These are phyloP conservation scores for Trematosphaeria pertusa DNA, from an alignment of 2,329 filamentous ascomycete species.

Conservation along the genomic window DNA sequence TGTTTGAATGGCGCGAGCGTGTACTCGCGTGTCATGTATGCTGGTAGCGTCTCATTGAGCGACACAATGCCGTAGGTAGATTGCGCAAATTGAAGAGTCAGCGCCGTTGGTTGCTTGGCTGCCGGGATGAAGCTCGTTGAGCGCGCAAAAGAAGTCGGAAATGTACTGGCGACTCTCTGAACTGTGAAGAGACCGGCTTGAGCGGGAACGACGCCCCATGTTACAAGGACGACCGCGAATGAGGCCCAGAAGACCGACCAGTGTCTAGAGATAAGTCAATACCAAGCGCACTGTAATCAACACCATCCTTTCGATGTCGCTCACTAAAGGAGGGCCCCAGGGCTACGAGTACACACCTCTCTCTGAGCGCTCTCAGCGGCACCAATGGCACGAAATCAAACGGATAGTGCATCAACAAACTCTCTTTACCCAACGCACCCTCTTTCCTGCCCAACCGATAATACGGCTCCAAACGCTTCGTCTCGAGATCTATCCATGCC, in stretches of 20 bases:
- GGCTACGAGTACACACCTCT: slow-evolving; percentile 21
- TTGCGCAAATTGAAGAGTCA: slow-evolving; percentile 52
- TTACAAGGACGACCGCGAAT: slow-evolving; percentile 58
- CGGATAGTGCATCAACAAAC: slow-evolving; percentile 63
- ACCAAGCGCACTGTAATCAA: neutral
- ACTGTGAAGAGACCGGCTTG: slow-evolving; percentile 63
- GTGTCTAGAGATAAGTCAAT: slow-evolving; percentile 49
- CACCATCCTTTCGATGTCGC: neutral
- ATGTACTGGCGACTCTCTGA: slow-evolving; percentile 29
- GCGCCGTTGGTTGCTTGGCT: slow-evolving; percentile 28
- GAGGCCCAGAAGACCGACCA: slow-evolving; percentile 62
- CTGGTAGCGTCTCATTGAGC: slow-evolving; percentile 54
- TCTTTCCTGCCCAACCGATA: slow-evolving; percentile 60
- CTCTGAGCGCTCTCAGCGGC: slow-evolving; percentile 49
- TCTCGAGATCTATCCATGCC: slow-evolving; percentile 67
- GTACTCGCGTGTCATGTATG: slow-evolving; percentile 54
- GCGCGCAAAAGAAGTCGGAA: slow-evolving; percentile 9
- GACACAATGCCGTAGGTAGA: slow-evolving; percentile 56
- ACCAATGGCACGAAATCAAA: slow-evolving; percentile 56
- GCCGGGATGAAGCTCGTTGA: slow-evolving; percentile 38
- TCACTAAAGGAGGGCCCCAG: neutral
- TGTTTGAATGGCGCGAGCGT: slow-evolving; percentile 54
- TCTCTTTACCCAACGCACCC: slow-evolving; percentile 55
- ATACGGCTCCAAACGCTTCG: slow-evolving; percentile 66
- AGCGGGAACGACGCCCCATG: slow-evolving; percentile 62